A percentile compares a stretch with the other conserved stretches of the same genome.
Evolutionary conservation across 2,329 filamentous ascomycete species (phyloP).

Genomic region (Monosporascus sp.): DNA sequence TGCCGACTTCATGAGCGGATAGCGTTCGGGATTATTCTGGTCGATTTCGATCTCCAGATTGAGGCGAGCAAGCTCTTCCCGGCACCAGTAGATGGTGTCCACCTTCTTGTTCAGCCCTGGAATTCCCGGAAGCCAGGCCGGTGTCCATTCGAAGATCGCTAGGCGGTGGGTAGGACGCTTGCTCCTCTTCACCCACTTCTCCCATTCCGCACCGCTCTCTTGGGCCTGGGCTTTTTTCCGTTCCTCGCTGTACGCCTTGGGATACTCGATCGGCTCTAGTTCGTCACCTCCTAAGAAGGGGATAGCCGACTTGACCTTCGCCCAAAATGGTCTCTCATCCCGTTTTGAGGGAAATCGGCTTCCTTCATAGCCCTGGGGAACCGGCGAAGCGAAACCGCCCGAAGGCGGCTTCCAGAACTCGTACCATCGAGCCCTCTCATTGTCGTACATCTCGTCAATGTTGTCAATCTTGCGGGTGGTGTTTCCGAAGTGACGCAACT

Average conservation of each 20-base stretch:
- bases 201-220: slow-evolving; percentile 67
- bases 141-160: slow-evolving; percentile 50
- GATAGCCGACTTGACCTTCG: slow-evolving; percentile 43
- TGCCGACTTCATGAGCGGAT: slow-evolving; percentile 88
- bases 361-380: slow-evolving; percentile 50
- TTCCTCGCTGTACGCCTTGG: slow-evolving; percentile 55
- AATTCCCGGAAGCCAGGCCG: slow-evolving; percentile 69
- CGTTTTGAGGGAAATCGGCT: slow-evolving; percentile 38
- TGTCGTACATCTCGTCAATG: slow-evolving; percentile 42
- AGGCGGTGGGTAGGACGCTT: slow-evolving; percentile 82
- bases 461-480: slow-evolving; percentile 47
- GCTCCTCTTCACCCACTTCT: slow-evolving; percentile 72
- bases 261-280: slow-evolving; percentile 49
- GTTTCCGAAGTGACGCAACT: slow-evolving; percentile 34
- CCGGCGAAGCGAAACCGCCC: slow-evolving; percentile 55
- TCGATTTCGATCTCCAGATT: slow-evolving; percentile 91
- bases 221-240: slow-evolving; percentile 48
- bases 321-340: slow-evolving; percentile 41
- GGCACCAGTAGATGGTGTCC: slow-evolving; percentile 89
- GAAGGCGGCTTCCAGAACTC: slow-evolving; percentile 60
- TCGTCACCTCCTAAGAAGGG: slow-evolving; percentile 43
- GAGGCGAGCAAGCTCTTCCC: slow-evolving; percentile 76
- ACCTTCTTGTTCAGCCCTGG: slow-evolving; percentile 83
- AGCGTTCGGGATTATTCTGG: slow-evolving; percentile 78
- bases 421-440: slow-evolving; percentile 47